These are phyloP conservation scores for Malassezia restricta DNA, from an alignment of 1,284 basidiomycete species.

Conservation along the genomic window DNA sequence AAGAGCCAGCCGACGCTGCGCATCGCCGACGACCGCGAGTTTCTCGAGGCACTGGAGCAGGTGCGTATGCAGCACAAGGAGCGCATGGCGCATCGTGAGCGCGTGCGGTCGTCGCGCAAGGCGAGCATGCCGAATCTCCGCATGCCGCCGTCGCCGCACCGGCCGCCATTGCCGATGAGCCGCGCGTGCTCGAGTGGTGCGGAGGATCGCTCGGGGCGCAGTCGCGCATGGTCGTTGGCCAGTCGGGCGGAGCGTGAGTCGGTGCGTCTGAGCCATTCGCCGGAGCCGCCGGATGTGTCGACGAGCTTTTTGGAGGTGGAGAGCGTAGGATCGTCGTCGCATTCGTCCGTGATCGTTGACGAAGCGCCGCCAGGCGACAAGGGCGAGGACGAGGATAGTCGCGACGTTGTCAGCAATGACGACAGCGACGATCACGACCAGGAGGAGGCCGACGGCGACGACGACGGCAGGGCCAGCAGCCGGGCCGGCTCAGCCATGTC, in stretches of 20 bases:
- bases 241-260: neutral
- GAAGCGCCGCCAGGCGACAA: neutral
- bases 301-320: conserved; percentile 8
- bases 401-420: neutral
- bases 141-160: neutral
- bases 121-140: conserved; percentile 16
- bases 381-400: neutral
- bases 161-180: neutral
- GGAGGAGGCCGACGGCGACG: neutral
- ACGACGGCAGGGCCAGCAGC: no score
- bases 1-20: conserved; percentile 35
- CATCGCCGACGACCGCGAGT: conserved; percentile 36
- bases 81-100: conserved; percentile 18
- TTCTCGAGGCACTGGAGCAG: conserved; percentile 32
- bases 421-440: neutral
- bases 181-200: neutral
- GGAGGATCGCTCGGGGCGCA: neutral
- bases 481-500: conserved; percentile 3
- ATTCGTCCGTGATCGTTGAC: neutral
- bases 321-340: neutral
- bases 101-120: conserved; percentile 11
- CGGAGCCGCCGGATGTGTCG: neutral
- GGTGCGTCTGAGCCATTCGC: neutral
- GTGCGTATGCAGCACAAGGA: conserved; percentile 26
- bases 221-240: conserved; percentile 1